Evolutionary conservation across 768 basidiomycete genomes (phyloP).

Genomic region (Hygrocybe coccinea): DNA sequence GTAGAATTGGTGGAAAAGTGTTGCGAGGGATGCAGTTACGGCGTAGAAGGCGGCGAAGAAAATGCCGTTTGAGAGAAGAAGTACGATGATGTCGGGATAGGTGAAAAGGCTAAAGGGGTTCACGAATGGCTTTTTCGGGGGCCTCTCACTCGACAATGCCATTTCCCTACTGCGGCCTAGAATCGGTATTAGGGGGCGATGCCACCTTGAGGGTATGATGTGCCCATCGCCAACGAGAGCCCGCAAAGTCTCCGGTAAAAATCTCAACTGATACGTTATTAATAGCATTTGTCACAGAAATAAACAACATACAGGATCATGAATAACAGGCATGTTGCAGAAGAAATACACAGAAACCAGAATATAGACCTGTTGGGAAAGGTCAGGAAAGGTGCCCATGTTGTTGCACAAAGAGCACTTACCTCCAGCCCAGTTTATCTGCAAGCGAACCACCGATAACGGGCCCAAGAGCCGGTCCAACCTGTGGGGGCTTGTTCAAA

Average conservation of each 20-base stretch:
- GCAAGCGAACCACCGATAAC: constrained; percentile 58
- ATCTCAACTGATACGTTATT: constrained; percentile 37
- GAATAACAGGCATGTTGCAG: constrained; percentile 41
- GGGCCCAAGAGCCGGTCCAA: constrained; percentile 58
- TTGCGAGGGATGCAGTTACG: constrained; percentile 56
- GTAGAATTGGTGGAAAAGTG: constrained; percentile 55
- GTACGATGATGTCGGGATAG: constrained; percentile 47
- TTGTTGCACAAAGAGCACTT: constrained; percentile 7
- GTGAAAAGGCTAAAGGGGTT: constrained; percentile 56
- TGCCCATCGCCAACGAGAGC: constrained; percentile 51
- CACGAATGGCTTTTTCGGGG: constrained; percentile 36
- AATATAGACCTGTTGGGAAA: constrained; percentile 46
- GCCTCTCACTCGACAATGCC: constrained; percentile 24
- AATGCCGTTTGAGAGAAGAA: constrained; percentile 35
- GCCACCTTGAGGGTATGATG: constrained; percentile 44
- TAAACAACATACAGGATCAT: constrained; percentile 42
- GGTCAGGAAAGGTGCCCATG: constrained; percentile 6
- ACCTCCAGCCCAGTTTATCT: constrained; percentile 62
- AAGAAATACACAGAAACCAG: constrained; percentile 54
- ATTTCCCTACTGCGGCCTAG: constrained; percentile 29
- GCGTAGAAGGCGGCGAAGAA: constrained; percentile 55
- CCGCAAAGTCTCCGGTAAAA: constrained; percentile 52
- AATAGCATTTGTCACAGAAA: constrained; percentile 31
- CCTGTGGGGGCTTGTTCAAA: constrained; percentile 26
- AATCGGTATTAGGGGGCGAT: constrained; percentile 51